These are phyloP conservation scores for Didymella exigua DNA, from an alignment of 2,329 filamentous ascomycete genomes.

Conservation along the genomic window DNA sequence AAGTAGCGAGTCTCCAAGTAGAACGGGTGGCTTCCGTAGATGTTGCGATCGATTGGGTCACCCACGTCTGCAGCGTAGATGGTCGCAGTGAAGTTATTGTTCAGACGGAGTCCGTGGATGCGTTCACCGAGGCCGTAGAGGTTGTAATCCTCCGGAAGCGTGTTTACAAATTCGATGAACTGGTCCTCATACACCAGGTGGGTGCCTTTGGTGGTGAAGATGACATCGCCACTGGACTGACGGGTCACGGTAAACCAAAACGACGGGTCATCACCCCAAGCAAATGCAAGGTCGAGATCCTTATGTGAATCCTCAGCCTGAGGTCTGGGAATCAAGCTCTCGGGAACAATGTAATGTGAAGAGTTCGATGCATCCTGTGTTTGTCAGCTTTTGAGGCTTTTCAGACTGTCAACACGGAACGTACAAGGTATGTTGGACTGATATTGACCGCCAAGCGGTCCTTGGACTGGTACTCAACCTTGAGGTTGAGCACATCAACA, in stretches of 20 bases:
- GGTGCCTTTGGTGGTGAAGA: constrained; percentile 70
- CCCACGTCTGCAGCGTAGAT: constrained; percentile 71
- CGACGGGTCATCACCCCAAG: constrained; percentile 60
- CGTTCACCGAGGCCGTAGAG: constrained; percentile 76
- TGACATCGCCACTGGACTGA: constrained; percentile 65
- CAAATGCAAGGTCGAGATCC: constrained; percentile 56
- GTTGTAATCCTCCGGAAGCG: constrained; percentile 73
- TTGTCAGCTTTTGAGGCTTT: constrained; percentile 14
- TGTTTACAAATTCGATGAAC: constrained; percentile 74
- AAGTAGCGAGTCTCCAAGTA: constrained; percentile 83
- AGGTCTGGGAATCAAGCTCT: constrained; percentile 66
- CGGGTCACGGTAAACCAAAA: constrained; percentile 64
- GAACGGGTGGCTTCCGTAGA: constrained; percentile 79
- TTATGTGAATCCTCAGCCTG: constrained; percentile 49
- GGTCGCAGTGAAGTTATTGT: constrained; percentile 73
- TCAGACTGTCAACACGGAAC: constrained; percentile 1
- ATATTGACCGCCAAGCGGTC: constrained; percentile 75
- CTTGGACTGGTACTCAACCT: constrained; percentile 69
- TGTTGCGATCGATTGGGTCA: constrained; percentile 67
- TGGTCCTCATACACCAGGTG: constrained; percentile 76
- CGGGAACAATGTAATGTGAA: constrained; percentile 71
- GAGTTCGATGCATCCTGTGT: constrained; percentile 60
- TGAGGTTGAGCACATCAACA: constrained; percentile 67
- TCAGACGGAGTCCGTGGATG: constrained; percentile 72
- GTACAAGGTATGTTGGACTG: constrained; percentile 64